Conservation (phyloP, 2,329 filamentous ascomycete species). For the Trichoderma aggressivum region DNA sequence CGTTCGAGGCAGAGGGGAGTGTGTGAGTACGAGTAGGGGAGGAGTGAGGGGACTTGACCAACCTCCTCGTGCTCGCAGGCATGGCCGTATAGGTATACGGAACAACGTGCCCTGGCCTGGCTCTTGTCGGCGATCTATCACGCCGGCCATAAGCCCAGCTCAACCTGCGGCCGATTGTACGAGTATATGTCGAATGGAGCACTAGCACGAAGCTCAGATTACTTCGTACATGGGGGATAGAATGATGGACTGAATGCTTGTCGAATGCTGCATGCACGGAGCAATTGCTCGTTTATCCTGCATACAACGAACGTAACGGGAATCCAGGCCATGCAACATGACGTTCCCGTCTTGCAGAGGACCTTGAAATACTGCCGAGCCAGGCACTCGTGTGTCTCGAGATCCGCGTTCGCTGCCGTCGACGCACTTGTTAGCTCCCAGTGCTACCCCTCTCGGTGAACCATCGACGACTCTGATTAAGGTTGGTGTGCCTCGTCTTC, state of each 20-base stretch:
- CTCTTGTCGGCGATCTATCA: background rate
- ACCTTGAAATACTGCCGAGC: conserved; percentile 6
- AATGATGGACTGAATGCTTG: background rate
- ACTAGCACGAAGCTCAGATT: background rate
- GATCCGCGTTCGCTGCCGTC: conserved; percentile 5
- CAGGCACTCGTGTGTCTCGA: background rate
- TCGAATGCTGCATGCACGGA: background rate
- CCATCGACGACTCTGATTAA: background rate
- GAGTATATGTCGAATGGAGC: background rate
- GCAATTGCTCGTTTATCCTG: conserved; percentile 8
- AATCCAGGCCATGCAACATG: background rate
- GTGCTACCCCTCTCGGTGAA: conserved; percentile 13
- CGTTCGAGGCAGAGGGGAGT: background rate
- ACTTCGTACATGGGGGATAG: background rate
- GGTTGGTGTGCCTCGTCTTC: conserved; percentile 12
- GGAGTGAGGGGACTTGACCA: background rate
- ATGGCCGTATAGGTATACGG: background rate
- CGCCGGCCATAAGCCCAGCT: conserved; percentile 10
- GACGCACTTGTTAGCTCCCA: conserved; percentile 11
- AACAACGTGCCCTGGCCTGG: background rate
- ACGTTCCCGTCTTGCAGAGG: background rate
- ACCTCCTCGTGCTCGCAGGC: background rate
- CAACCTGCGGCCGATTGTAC: conserved; percentile 7
- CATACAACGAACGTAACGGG: background rate
- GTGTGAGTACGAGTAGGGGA: background rate